These are phyloP conservation scores for Colletotrichum lupini DNA, from an alignment of 2,329 filamentous ascomycete species.

Conservation along the genomic window DNA sequence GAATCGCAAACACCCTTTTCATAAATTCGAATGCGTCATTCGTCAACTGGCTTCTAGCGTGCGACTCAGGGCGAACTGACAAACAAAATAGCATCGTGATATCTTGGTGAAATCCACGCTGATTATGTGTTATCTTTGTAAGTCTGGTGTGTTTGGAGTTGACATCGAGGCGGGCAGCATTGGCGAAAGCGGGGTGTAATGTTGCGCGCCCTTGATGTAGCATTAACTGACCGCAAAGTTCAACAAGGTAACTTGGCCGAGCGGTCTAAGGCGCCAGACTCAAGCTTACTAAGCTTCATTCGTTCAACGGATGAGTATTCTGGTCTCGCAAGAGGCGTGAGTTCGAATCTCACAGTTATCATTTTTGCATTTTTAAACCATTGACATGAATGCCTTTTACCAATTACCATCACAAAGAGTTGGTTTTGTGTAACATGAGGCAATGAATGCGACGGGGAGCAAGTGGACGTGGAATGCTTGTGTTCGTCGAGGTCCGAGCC, in stretches of 20 bases:
- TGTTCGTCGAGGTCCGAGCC: not conserved
- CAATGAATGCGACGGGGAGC: not conserved
- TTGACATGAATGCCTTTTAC: not conserved
- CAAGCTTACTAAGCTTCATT: constrained; percentile 10
- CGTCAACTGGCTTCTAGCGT: too few relatives aligned
- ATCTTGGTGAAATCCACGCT: too few relatives aligned
- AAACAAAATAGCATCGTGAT: too few relatives aligned
- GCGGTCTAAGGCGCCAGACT: constrained; percentile 22
- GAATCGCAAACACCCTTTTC: too few relatives aligned
- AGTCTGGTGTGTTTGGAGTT: too few relatives aligned
- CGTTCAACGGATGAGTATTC: constrained; percentile 1
- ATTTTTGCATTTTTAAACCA: not conserved
- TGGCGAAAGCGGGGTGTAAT: too few relatives aligned
- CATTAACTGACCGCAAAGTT: fast-evolving
- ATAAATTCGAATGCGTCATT: too few relatives aligned
- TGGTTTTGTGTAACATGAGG: not conserved
- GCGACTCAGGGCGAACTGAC: too few relatives aligned
- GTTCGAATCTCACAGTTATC: constrained; percentile 23
- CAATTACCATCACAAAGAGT: not conserved
- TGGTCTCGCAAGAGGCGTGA: constrained; percentile 22
- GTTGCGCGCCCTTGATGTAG: too few relatives aligned
- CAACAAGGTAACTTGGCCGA: constrained; percentile 15
- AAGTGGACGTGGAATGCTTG: not conserved
- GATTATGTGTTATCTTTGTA: too few relatives aligned
- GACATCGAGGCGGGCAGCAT: too few relatives aligned